Evolutionary conservation across 805 yeast species (phyloP).

Genomic region (Saturnispora gosingensis): DNA sequence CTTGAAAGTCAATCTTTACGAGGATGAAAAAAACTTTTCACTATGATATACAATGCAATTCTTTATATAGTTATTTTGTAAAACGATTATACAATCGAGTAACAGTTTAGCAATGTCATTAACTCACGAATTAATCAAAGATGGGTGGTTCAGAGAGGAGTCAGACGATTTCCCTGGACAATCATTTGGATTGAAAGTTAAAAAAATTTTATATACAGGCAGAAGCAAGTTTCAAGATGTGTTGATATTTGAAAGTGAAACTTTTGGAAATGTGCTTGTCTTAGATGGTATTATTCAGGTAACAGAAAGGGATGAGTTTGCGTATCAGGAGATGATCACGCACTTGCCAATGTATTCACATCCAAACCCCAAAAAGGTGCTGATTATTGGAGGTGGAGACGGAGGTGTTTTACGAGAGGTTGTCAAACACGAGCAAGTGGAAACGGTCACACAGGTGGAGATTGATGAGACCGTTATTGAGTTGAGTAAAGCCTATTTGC

Average conservation of each 20-base stretch:
- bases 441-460: conserved; percentile 87
- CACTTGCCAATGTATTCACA: conserved; percentile 78
- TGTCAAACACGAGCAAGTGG: conserved; percentile 79
- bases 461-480: conserved; percentile 78
- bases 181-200: conserved; percentile 59
- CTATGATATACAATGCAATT: not conserved
- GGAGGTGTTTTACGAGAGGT: conserved; percentile 97
- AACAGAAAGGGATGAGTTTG: conserved; percentile 87
- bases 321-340: conserved; percentile 87
- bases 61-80: conserved; percentile 2
- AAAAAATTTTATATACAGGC: conserved; percentile 54
- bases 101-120: not conserved
- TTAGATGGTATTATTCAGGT: conserved; percentile 87
- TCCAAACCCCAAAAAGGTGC: conserved; percentile 72
- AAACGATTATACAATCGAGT: not conserved
- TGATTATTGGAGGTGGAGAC: conserved; percentile 98
- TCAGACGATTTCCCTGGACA: conserved; percentile 83
- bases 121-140: conserved; percentile 28
- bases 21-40: not conserved
- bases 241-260: conserved; percentile 62
- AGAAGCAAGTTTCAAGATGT: conserved; percentile 74
- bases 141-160: conserved; percentile 79
- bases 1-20: not conserved
- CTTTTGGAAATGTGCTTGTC: conserved; percentile 81
- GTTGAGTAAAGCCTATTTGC: conserved; percentile 61